Conservation (phyloP, 345 rosid species). For the Pistacia vera region DNA sequence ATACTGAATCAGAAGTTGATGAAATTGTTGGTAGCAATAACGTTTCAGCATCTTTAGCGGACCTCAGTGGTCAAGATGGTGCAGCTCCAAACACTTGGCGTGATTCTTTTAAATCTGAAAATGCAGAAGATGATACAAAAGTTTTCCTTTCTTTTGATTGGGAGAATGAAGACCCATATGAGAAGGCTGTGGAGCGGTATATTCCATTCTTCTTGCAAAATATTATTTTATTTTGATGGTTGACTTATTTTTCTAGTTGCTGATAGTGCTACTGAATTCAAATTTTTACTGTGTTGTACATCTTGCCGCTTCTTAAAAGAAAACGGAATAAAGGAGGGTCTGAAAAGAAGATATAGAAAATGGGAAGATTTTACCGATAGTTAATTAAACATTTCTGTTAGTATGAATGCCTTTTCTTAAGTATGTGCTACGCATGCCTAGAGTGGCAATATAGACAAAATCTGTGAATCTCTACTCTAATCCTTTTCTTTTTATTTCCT, state of each 20-base stretch:
- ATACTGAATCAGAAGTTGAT: conserved; percentile 75
- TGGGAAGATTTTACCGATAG: neutral
- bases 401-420: conserved; percentile 3
- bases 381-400: neutral
- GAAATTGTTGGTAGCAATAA: conserved; percentile 46
- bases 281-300: neutral
- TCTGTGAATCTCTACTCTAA: neutral
- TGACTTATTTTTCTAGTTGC: neutral
- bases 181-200: conserved; percentile 87
- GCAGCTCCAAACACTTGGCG: conserved; percentile 36
- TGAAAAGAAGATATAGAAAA: neutral
- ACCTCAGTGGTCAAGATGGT: conserved; percentile 49
- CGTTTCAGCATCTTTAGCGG: conserved; percentile 40
- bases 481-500: conserved; percentile 4
- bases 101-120: conserved; percentile 44
- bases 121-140: conserved; percentile 52
- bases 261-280: neutral
- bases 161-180: conserved; percentile 90
- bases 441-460: conserved; percentile 3
- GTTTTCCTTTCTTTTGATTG: conserved; percentile 91
- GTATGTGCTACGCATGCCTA: neutral
- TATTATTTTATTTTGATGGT: conserved; percentile 9
- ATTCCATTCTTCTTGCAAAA: conserved; percentile 1
- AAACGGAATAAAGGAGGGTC: neutral
- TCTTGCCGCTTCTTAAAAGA: conserved; percentile 4